Evolutionary conservation across 495 filamentous ascomycete species (phyloP), one percentile per base, ranked within the genome.

Genomic region (Penicillium egyptiacum): DNA sequence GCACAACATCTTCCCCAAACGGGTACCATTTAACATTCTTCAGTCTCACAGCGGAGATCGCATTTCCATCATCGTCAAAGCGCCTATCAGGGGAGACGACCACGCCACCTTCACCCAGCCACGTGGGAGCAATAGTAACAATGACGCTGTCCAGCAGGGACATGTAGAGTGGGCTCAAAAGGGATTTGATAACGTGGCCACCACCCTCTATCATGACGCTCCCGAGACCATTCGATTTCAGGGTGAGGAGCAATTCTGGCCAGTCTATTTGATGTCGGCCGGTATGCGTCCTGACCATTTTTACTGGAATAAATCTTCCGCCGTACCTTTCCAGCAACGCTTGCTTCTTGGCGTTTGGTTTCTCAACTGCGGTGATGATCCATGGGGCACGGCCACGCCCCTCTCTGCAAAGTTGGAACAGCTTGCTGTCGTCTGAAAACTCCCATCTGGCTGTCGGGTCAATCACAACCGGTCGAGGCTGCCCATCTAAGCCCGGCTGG

Each of bases 131-230:
- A 63, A 96, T 84, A 0, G 92, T 96, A 28, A 96, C 75, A 64
- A 96, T 86, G 20, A 96, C 85, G n/a, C 83, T 83, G 57, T 85
- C 76, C 35, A 96, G 74, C n/a, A 92, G 67, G 26, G 60, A 55
- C 63, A 69, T 71, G 10, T 45, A 68, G 3, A 70, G 56, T 40
- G 87, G 83, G 35, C 79, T 77, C 8, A 96, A 75, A 2, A 96
- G 74, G 14, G 86, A 83, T 59, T 90, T 90, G 61, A 96, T 93
- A 41, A 96, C 81, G 26, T 79, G 75, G 2, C 82, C 91, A 5
- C 92, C 92, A 0, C 92, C 92, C 64, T 96, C 92, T 37, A 96
- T 75, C 92, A 96, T 96, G 5, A 96, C 78, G 62, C 89, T 93
- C 16, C 69, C 63, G 41, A 95, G 69, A 3, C 86, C 86, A 50